Evolutionary conservation across 2,329 filamentous ascomycete species (phyloP), one percentile per base, ranked within the genome.

Genomic region (Intubia oerlemansii): DNA sequence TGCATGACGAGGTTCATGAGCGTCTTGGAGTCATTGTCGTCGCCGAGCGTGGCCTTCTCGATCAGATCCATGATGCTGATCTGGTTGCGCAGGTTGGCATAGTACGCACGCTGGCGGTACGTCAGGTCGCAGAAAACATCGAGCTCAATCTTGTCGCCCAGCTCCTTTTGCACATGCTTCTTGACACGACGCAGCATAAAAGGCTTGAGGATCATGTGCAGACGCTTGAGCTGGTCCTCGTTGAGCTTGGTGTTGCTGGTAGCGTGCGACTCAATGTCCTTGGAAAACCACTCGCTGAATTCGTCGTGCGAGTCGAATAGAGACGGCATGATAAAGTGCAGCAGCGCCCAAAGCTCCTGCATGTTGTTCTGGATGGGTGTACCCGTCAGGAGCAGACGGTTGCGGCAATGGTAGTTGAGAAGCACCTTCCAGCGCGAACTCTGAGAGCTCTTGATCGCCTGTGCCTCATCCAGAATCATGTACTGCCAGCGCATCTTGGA

Each of bases 261-360:
- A 1, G 88, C 88, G 47, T 98, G 88, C 22, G 84, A 95, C 52
- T 98, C 88, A 36, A 98, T 98, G 40, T 88, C 80, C 53, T 88
- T 88, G 30, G 78, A 85, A 49, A 90, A 90, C 80, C 80, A 90
- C 42, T 88, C 80, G 53, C 77, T 85, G 45, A 90, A 90, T 44
- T 88, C 80, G 44, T 90, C 80, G 51, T 88, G 80, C 1, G 77
- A 85, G 50, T 88, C 88, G 51, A 98, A 98, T 29, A 98, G 62
- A 24, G 80, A 92, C n/a, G 88, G 88, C 88, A 98, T 95, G 56
- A 95, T 95, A 56, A 98, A 98, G 62, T 98, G 88, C 13, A 98
- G 62, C 39, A 98, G 54, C 17, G 88, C 88, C 88, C 88, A 98
- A 34, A 98, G 54, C 52, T 98, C 85, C 52, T 95, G 88, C 88